Conservation (phyloP, 495 filamentous ascomycete genomes). For the Neurospora hispaniola region DNA sequence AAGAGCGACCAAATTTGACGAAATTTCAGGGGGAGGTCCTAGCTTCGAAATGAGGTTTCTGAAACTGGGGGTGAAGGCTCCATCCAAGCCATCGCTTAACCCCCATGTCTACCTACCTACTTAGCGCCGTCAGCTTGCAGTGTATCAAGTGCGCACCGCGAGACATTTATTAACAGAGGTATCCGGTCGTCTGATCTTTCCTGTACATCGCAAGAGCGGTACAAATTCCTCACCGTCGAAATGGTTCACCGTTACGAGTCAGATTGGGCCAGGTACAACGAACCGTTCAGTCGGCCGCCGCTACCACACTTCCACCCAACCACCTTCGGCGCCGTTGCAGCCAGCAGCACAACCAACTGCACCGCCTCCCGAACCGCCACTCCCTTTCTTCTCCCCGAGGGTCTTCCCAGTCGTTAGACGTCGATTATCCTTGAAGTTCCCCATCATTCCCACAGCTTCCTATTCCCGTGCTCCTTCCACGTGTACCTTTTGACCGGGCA, state of each 20-base stretch:
- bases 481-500: background rate
- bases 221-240: background rate
- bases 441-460: background rate
- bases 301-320: conserved; percentile 46
- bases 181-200: background rate
- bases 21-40: background rate
- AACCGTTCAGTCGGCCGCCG: conserved; percentile 44
- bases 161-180: background rate
- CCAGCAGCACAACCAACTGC: conserved; percentile 12
- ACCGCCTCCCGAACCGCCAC: conserved; percentile 17
- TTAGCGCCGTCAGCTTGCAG: background rate
- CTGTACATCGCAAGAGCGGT: background rate
- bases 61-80: background rate
- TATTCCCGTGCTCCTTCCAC: background rate
- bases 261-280: no score
- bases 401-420: conserved; percentile 26
- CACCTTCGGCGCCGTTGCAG: conserved; percentile 10
- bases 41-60: background rate
- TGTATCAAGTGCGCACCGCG: background rate
- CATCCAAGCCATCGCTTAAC: no score
- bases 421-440: background rate
- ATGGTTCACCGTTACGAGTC: no score
- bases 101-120: no score
- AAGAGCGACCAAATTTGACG: background rate
- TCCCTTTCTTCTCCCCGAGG: background rate